A percentile compares a stretch with the other conserved stretches of the same genome.
Conservation (phyloP, 495 filamentous ascomycete species). For the Penicillium alfredii region DNA sequence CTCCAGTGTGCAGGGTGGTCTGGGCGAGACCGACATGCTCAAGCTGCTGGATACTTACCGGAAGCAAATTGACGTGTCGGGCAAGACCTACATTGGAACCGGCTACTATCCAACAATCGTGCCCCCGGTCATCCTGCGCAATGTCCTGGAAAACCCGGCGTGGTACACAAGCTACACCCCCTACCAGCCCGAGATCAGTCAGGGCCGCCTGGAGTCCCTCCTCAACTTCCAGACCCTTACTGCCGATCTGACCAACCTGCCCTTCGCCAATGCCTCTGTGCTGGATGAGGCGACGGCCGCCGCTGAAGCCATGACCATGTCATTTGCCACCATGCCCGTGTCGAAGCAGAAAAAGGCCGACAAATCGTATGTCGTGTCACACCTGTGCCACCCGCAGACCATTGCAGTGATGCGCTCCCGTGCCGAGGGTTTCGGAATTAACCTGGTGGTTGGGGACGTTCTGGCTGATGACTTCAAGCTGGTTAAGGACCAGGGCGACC, state of each 20-base stretch:
- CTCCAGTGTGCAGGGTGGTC: constrained; percentile 46
- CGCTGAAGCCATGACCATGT: constrained; percentile 96
- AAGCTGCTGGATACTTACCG: constrained; percentile 59
- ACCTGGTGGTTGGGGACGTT: constrained; percentile 66
- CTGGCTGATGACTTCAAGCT: constrained; percentile 53
- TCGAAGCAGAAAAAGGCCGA: constrained; percentile 66
- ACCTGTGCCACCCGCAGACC: constrained; percentile 83
- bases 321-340: constrained; percentile 66
- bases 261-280: constrained; percentile 90
- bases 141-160: constrained; percentile 86
- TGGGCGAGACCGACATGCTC: constrained; percentile 64
- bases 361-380: constrained; percentile 80
- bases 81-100: constrained; percentile 66
- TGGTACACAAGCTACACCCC: constrained; percentile 99
- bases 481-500: constrained; percentile 69
- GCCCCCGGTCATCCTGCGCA: constrained; percentile 90
- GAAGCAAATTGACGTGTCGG: constrained; percentile 53
- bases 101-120: constrained; percentile 85
- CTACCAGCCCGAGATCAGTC: constrained; percentile 97
- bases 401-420: constrained; percentile 78
- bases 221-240: constrained; percentile 97
- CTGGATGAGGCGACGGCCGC: constrained; percentile 93
- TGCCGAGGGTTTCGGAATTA: constrained; percentile 91
- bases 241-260: constrained; percentile 79
- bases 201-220: constrained; percentile 86